Conservation (phyloP, 768 basidiomycete genomes). For the Dentipellis sp. region DNA sequence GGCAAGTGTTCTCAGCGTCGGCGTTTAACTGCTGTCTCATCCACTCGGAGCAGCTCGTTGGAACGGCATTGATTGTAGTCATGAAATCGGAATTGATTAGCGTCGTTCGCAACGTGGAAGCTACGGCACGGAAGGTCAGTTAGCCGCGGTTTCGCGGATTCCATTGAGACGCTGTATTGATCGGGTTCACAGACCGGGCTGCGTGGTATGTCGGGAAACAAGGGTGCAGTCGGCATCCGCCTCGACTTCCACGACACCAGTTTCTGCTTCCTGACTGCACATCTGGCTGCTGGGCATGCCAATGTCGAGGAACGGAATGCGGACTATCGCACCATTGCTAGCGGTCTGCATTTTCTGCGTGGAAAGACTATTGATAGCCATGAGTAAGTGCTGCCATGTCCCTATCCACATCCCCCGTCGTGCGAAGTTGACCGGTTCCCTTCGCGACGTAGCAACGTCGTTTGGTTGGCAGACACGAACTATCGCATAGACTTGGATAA, state of each 20-base stretch:
- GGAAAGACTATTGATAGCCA: slow-evolving; percentile 87
- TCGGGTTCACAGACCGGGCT: slow-evolving; percentile 55
- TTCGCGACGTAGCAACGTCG: slow-evolving; percentile 57
- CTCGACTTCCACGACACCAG: slow-evolving; percentile 86
- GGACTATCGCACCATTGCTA: slow-evolving; percentile 83
- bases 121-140: slow-evolving; percentile 81
- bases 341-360: slow-evolving; percentile 78
- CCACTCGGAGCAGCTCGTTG: slow-evolving; percentile 60
- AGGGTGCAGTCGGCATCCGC: slow-evolving; percentile 92
- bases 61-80: slow-evolving; percentile 82
- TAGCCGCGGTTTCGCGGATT: background rate
- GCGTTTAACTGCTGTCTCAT: background rate
- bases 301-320: slow-evolving; percentile 87
- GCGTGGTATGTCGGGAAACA: slow-evolving; percentile 93
- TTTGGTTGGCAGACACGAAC: slow-evolving; percentile 95
- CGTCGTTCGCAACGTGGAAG: slow-evolving; percentile 88
- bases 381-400: slow-evolving; percentile 52
- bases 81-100: slow-evolving; percentile 70
- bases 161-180: background rate
- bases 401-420: background rate
- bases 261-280: slow-evolving; percentile 93
- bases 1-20: slow-evolving; percentile 28
- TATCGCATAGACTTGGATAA: slow-evolving; percentile 90
- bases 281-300: slow-evolving; percentile 90
- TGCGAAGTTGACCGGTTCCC: background rate